Evolutionary conservation across 805 yeast genomes (phyloP).

Genomic region (Yamadazyma laniorum): DNA sequence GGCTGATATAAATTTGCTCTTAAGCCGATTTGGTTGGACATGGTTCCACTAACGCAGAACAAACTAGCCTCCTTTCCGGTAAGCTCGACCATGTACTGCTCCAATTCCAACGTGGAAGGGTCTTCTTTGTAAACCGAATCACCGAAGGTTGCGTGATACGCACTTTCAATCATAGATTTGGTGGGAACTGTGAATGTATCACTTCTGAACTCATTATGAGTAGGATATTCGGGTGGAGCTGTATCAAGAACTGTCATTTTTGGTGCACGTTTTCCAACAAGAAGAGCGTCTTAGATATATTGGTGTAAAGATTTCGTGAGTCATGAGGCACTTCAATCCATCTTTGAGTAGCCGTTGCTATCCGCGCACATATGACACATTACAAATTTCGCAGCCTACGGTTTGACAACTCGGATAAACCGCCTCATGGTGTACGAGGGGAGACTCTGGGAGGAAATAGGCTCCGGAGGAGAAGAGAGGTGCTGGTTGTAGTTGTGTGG

Average conservation of each 20-base stretch:
- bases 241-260: slow-evolving; percentile 5
- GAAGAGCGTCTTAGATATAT: not conserved
- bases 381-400: too few species aligned
- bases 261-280: not conserved
- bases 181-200: slow-evolving; percentile 94
- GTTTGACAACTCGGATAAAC: too few species aligned
- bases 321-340: too few species aligned
- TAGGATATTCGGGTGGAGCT: slow-evolving; percentile 16
- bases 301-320: not conserved
- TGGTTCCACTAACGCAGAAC: slow-evolving; percentile 42
- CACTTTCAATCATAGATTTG: slow-evolving; percentile 57
- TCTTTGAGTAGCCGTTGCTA: too few species aligned
- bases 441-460: too few species aligned
- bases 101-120: slow-evolving; percentile 30
- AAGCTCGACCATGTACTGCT: slow-evolving; percentile 30
- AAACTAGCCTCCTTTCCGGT: slow-evolving; percentile 42
- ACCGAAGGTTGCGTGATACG: slow-evolving; percentile 39
- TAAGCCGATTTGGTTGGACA: slow-evolving; percentile 41
- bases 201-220: slow-evolving; percentile 42
- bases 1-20: slow-evolving; percentile 41
- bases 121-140: slow-evolving; percentile 46
- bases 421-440: too few species aligned
- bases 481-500: too few species aligned
- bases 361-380: too few species aligned
- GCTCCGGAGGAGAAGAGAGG: too few species aligned